Percentiles rank a stretch among this genome's conserved stretches.
Evolutionary conservation across 2,329 filamentous ascomycete genomes (phyloP).

Genomic region (Plectosphaerella cucumerina): DNA sequence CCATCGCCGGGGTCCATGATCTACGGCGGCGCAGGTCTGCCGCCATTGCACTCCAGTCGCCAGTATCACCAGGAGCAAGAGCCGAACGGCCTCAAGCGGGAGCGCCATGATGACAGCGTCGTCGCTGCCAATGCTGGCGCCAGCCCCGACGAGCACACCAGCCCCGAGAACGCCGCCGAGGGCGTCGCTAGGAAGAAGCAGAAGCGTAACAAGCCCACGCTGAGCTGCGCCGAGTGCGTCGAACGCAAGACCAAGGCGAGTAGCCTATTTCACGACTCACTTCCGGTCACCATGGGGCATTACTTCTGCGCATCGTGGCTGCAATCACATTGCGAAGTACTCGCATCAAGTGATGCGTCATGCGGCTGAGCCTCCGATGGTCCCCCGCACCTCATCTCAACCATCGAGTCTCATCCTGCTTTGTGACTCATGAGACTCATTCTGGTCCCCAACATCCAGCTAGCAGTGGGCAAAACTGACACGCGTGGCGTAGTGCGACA

Average conservation of each 20-base stretch:
- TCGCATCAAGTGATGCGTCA: no score
- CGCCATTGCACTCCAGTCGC: background rate
- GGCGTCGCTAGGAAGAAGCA: constrained; percentile 64
- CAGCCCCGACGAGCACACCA: constrained; percentile 7
- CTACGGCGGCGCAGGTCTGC: background rate
- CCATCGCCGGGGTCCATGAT: background rate
- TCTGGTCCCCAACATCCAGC: background rate
- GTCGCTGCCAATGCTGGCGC: constrained; percentile 2
- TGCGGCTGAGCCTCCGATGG: no score
- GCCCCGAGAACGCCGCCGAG: constrained; percentile 5
- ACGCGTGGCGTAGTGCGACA: constrained; percentile 60
- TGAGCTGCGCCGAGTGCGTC: constrained; percentile 76
- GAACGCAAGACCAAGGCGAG: constrained; percentile 72
- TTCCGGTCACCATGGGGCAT: no score
- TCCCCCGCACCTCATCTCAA: background rate
- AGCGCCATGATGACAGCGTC: background rate
- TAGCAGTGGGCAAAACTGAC: background rate
- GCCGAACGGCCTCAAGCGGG: background rate
- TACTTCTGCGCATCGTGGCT: no score
- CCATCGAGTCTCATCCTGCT: background rate
- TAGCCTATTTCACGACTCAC: constrained; percentile 19
- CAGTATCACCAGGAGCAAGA: constrained; percentile 1
- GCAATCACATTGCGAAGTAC: no score
- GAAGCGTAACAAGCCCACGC: constrained; percentile 78
- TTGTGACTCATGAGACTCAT: background rate